A percentile compares a stretch with the other conserved stretches of the same genome.
Conservation (phyloP, 495 filamentous ascomycete genomes). For the Trichoderma reesei region DNA sequence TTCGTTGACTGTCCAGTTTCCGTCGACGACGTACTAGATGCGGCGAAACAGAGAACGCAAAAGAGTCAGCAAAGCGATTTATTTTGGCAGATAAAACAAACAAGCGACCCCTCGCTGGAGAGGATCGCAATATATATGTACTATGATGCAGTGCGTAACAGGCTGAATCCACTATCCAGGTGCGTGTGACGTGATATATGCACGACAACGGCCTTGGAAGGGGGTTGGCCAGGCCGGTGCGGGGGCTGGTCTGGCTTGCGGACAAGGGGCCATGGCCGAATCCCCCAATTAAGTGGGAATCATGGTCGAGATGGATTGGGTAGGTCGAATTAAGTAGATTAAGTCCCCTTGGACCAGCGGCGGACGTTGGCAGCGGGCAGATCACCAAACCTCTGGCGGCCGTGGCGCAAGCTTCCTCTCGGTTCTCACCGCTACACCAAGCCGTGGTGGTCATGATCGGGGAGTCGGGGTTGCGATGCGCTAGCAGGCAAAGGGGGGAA, state of each 20-base stretch:
- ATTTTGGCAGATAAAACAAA: not conserved
- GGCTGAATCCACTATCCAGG: conserved; percentile 8
- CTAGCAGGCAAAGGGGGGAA: not conserved
- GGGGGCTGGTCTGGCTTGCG: not conserved
- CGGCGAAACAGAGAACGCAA: not conserved
- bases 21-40: conserved; percentile 82
- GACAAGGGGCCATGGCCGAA: not conserved
- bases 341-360: not conserved
- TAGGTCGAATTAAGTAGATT: conserved; percentile 2
- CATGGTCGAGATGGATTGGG: conserved; percentile 2
- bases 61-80: not conserved
- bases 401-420: not conserved
- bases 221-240: conserved; percentile 7
- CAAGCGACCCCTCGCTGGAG: not conserved
- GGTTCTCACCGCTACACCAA: not conserved
- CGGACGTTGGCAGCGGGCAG: not conserved
- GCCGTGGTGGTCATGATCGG: not conserved
- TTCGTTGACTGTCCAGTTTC: conserved; percentile 71
- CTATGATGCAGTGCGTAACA: conserved; percentile 6
- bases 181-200: conserved; percentile 9
- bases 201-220: conserved; percentile 5
- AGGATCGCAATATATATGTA: conserved; percentile 6
- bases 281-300: conserved; percentile 4
- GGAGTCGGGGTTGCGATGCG: not conserved
- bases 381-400: not conserved